Conservation (phyloP, 2,329 filamentous ascomycete species). For the Clathrospora elynae region DNA sequence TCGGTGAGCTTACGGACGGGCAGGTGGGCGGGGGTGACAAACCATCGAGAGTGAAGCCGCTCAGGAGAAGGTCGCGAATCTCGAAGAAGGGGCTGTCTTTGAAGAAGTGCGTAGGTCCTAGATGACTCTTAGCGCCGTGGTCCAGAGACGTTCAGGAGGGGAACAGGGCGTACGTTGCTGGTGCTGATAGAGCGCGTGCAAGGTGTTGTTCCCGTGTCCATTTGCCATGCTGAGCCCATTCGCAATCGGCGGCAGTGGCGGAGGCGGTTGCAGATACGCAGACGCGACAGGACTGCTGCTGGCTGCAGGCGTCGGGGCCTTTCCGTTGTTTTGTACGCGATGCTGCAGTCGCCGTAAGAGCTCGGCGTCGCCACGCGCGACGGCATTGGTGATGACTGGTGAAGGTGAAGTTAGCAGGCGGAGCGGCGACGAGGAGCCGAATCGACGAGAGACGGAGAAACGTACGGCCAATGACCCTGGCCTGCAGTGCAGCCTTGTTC, state of each 20-base stretch:
- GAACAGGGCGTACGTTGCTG: conserved; percentile 26
- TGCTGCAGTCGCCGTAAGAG: conserved; percentile 48
- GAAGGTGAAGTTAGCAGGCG: conserved; percentile 27
- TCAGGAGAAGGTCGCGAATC: conserved; percentile 67
- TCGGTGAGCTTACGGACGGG: conserved; percentile 8
- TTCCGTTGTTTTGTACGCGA: conserved; percentile 50
- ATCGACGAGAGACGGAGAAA: conserved; percentile 37
- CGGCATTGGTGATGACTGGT: conserved; percentile 49
- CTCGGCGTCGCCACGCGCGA: conserved; percentile 41
- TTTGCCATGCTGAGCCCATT: conserved; percentile 33
- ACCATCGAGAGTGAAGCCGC: conserved; percentile 74
- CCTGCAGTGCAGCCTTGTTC: conserved; percentile 81
- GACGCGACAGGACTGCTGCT: conserved; percentile 27
- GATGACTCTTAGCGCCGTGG: conserved; percentile 17
- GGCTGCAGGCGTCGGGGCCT: conserved; percentile 34
- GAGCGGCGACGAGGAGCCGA: conserved; percentile 6
- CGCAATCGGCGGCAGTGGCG: conserved; percentile 23
- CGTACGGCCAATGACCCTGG: conserved; percentile 78
- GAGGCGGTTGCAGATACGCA: conserved; percentile 19
- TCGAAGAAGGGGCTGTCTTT: conserved; percentile 87
- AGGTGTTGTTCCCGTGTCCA: conserved; percentile 19
- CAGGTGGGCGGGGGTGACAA: conserved; percentile 54
- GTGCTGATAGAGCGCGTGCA: conserved; percentile 22
- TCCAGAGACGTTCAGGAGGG: not conserved
- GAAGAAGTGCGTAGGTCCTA: conserved; percentile 58